These are phyloP conservation scores for Penicillium sp. DNA, from an alignment of 2,329 filamentous ascomycete species.

Conservation along the genomic window DNA sequence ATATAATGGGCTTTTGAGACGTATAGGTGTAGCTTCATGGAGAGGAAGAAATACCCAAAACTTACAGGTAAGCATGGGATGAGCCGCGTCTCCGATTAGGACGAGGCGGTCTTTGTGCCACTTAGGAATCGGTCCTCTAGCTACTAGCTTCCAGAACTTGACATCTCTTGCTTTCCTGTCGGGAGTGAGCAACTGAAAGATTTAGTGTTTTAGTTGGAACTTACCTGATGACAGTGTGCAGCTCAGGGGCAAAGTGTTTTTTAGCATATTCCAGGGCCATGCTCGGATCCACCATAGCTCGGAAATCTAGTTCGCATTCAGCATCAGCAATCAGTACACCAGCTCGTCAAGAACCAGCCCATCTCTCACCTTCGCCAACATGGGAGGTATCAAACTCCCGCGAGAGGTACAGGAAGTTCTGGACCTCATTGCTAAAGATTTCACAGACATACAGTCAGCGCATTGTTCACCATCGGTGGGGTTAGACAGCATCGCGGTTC, in stretches of 20 bases:
- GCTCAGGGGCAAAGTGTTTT: neutral
- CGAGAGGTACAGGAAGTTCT: neutral
- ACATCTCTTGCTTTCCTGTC: too few species aligned
- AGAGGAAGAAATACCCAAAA: too few species aligned
- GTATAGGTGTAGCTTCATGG: too few species aligned
- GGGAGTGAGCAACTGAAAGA: too few species aligned
- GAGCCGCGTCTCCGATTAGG: too few species aligned
- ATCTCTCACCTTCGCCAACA: neutral
- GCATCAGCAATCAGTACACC: too few species aligned
- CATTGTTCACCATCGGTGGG: neutral
- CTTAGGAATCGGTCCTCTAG: too few species aligned
- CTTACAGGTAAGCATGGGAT: too few species aligned
- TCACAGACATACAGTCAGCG: neutral
- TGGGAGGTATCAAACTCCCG: neutral
- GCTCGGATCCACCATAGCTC: neutral
- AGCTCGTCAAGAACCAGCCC: too few species aligned
- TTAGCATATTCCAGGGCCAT: neutral
- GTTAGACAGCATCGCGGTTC: neutral
- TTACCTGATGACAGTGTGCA: neutral
- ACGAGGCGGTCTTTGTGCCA: too few species aligned
- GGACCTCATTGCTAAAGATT: neutral
- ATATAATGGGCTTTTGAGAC: too few species aligned
- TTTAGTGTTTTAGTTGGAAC: neutral
- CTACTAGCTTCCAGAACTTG: too few species aligned
- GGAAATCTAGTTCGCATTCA: neutral